Conservation (phyloP, 805 yeast species). For the Wickerhamomyces hampshirensis region DNA sequence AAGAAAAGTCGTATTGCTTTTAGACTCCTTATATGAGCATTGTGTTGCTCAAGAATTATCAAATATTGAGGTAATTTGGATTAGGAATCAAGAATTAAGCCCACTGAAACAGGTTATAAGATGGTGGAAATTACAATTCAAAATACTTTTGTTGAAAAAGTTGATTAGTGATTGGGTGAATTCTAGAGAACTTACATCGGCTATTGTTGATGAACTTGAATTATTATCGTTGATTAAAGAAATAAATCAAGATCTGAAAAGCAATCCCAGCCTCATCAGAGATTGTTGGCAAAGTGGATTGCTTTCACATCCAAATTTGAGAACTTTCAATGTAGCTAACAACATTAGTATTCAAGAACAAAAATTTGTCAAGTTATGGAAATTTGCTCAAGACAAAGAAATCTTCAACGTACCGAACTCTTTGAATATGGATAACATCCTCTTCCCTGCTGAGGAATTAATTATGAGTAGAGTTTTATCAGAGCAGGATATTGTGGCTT, state of each 20-base stretch:
- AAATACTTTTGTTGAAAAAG: slow-evolving; percentile 6
- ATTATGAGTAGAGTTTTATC: slow-evolving; percentile 27
- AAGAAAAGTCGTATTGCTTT: slow-evolving; percentile 24
- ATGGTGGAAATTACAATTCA: slow-evolving; percentile 13
- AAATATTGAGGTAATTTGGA: slow-evolving; percentile 28
- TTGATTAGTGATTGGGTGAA: slow-evolving; percentile 7
- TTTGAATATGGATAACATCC: slow-evolving; percentile 24
- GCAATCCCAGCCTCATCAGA: slow-evolving; percentile 8
- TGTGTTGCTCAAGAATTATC: slow-evolving; percentile 29
- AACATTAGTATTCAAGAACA: slow-evolving; percentile 13
- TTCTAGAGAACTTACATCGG: slow-evolving; percentile 1
- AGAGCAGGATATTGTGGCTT: slow-evolving; percentile 30
- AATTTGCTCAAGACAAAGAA: slow-evolving; percentile 9
- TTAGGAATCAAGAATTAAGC: slow-evolving; percentile 14
- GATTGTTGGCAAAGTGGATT: slow-evolving; percentile 8
- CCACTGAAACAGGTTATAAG: slow-evolving; percentile 8
- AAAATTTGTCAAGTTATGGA: slow-evolving; percentile 8
- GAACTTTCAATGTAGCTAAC: not conserved
- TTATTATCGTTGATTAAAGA: slow-evolving; percentile 4
- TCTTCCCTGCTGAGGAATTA: slow-evolving; percentile 34
- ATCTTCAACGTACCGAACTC: slow-evolving; percentile 4
- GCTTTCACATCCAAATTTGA: slow-evolving; percentile 1
- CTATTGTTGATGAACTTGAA: slow-evolving; percentile 1
- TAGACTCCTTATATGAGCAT: slow-evolving; percentile 33
- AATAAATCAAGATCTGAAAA: slow-evolving; percentile 1